Base-by-base conservation (phyloP, 1,284 basidiomycete species). In the Ustilago hordei region DNA sequence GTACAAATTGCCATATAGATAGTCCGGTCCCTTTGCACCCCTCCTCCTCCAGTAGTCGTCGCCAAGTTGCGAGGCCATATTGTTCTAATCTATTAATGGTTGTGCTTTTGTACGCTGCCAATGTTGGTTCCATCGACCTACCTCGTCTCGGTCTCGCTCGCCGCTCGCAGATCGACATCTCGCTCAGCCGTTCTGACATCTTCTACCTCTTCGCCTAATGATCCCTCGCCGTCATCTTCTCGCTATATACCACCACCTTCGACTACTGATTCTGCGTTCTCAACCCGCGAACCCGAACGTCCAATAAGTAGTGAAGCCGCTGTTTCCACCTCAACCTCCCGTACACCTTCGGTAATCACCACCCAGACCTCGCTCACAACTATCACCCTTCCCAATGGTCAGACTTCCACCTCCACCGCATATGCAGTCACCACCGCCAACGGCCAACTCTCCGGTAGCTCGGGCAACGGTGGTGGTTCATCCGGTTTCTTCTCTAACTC, bases 401-500 rank as follows among this genome's bases (percentile, higher is more conserved):
- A 68, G 35, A 69, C 69, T 6, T 69, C 65, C 32, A 78, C 79
- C 15, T 78, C 79, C 31, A 80, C 79, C 47, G 66, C 67, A 43
- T 69, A 47, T 13, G 70, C 66, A 57, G 67, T 77, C 59, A 77
- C 78, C 60, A 78, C 71, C 28, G 72, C 75, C 66, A 77, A 67
- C 39, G 64, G 73, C 15, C 62, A 71, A 39, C 55, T 75, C 39
- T 69, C 55, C 19, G 73, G 76, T 34, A 54, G 61, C 43, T 48
- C 43, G 53, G 47, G 65, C 65, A 70, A 56, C 65, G 52, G 65
- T 58, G 54, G 60, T 23, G 72, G 68, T 23, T 48, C 59, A 31
- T 39, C 50, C 55, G 65, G 70, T 47, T 86, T 83, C 76, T 86
- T 84, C 58, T 52, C 71, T 69, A 84, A 86, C 58, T 69, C 69